Conservation (phyloP, 768 basidiomycete genomes). For the Lyophyllum decastes region DNA sequence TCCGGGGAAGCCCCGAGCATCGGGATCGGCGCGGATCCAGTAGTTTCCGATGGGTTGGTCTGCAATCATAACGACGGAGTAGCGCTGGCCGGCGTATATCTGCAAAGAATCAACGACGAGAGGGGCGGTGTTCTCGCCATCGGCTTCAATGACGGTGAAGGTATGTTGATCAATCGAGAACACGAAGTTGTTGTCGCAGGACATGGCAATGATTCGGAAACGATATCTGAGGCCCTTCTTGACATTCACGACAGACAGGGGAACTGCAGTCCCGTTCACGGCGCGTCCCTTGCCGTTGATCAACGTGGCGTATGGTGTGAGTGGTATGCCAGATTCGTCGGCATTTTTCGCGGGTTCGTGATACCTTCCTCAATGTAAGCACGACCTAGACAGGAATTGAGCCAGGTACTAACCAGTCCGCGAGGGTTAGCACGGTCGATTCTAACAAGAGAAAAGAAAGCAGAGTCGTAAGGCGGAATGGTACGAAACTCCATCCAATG, state of each 20-base stretch:
- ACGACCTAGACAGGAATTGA: background rate
- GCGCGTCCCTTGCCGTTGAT: constrained; percentile 44
- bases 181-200: constrained; percentile 36
- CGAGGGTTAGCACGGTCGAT: constrained; percentile 43
- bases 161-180: constrained; percentile 49
- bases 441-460: constrained; percentile 20
- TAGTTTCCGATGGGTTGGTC: constrained; percentile 52
- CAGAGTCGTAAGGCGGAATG: background rate
- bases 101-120: constrained; percentile 42
- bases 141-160: constrained; percentile 56
- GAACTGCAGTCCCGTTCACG: constrained; percentile 21
- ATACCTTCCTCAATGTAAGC: background rate
- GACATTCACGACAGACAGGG: constrained; percentile 36
- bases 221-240: constrained; percentile 33
- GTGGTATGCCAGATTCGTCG: background rate
- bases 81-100: constrained; percentile 35
- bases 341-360: constrained; percentile 1
- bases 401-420: constrained; percentile 34
- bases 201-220: constrained; percentile 35
- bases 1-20: constrained; percentile 18
- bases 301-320: constrained; percentile 15
- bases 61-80: constrained; percentile 40
- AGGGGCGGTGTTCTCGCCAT: constrained; percentile 43
- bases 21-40: constrained; percentile 43
- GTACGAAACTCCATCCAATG: background rate